Base-by-base conservation (phyloP, 202 grass and related monocot species). In the Cymbopogon flexuosus region DNA sequence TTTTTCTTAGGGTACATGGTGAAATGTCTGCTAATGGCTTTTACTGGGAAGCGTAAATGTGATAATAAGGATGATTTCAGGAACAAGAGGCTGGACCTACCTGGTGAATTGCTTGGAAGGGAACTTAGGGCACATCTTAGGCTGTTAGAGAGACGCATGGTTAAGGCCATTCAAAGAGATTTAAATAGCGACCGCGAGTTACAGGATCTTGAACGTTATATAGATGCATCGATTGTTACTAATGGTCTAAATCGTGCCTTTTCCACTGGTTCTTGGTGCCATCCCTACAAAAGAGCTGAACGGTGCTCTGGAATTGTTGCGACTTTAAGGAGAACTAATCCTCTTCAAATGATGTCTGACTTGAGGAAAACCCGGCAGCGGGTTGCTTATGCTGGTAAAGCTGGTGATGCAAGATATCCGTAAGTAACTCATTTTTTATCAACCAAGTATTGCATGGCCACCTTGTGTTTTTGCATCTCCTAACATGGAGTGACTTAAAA, bases 41-140 rank as follows among this genome's bases (percentile, higher is more conserved):
- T 76, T 81, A 90, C 51, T 82, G 90, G 95, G 70, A 98, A 88
- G 71, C 81, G 92, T 41, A 98, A 93, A 76, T 98, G 92, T 47
- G 92, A 98, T 68, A 98, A 94, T 76, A 98, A 93, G 75, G 94
- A 97, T 49, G 94, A 94, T 93, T 97, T 97, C 76, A 88, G 92
- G 76, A 98, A 98, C 77, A 98, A 98, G 86, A 90, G 95, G 64
- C 78, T 98, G 81, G 90, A 93, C 14, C 76, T 92, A 75, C 76
- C 88, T 74, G 95, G 95, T 91, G 90, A 94, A 81, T 76, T 97
- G 82, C 88, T 97, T 76, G 86, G 84, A 79, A 89, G 92, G 73
- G 95, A 97, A 88, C 84, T 97, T 56, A 84, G 95, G 40, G 89
- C 95, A 6, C 90, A 97, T 72, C 85, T 97, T 87, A 92, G 94